Conservation (phyloP, 1,139 yeast genomes). For the Meyerozyma carpophila region DNA sequence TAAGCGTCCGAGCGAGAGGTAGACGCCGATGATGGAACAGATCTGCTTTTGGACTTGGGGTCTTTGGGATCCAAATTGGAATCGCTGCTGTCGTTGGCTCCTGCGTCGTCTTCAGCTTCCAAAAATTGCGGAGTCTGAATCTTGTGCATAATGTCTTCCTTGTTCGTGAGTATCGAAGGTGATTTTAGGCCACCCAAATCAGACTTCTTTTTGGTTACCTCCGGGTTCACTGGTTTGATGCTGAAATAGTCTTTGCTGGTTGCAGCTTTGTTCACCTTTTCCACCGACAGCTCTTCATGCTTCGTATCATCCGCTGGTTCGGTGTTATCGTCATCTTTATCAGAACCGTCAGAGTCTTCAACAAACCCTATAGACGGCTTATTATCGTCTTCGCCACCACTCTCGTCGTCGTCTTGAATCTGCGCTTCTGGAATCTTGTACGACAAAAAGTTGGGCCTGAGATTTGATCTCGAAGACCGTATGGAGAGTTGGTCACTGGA, state of each 20-base stretch:
- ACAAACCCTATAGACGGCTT: conserved; percentile 31
- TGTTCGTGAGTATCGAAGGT: conserved; percentile 34
- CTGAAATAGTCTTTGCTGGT: neutral
- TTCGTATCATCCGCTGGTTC: conserved; percentile 1
- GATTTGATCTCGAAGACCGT: conserved; percentile 31
- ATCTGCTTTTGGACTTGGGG: neutral
- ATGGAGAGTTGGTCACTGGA: conserved; percentile 23
- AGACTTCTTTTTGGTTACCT: neutral
- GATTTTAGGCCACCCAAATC: conserved; percentile 9
- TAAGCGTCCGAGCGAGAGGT: conserved; percentile 8
- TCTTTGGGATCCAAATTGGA: neutral
- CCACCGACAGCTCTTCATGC: neutral
- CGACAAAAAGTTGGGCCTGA: conserved; percentile 71
- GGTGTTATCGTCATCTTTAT: conserved; percentile 9
- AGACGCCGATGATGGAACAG: conserved; percentile 10
- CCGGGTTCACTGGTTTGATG: neutral
- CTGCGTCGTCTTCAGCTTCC: conserved; percentile 24
- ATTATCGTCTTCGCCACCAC: conserved; percentile 12
- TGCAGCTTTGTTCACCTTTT: neutral
- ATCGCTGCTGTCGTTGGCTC: conserved; percentile 3
- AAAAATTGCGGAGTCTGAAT: conserved; percentile 32
- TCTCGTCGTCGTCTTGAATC: conserved; percentile 59
- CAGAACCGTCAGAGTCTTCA: conserved; percentile 13
- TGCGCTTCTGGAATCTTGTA: conserved; percentile 72
- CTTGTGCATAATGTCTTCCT: conserved; percentile 33